Conservation (phyloP, 441 rosid genomes). For the Aquilaria agallochum region DNA sequence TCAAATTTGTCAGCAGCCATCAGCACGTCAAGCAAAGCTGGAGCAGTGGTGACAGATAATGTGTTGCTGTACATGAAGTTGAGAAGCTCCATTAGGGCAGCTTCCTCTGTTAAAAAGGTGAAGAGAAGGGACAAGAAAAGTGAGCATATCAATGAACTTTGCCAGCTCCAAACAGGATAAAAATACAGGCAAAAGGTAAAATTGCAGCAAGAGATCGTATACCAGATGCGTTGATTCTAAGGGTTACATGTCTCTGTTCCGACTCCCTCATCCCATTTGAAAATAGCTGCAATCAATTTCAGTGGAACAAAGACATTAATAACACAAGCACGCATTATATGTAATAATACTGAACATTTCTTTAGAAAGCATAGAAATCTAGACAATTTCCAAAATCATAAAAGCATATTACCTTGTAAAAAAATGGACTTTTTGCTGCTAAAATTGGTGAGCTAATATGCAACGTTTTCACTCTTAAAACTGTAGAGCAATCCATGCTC, state of each 20-base stretch:
- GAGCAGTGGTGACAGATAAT: constrained; percentile 42
- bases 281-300: constrained; percentile 49
- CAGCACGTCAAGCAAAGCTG: constrained; percentile 59
- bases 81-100: constrained; percentile 68
- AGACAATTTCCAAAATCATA: constrained; percentile 6
- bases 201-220: constrained; percentile 4
- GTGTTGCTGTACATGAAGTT: constrained; percentile 64
- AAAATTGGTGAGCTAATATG: constrained; percentile 76
- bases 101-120: constrained; percentile 51
- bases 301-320: too few species aligned
- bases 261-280: constrained; percentile 94
- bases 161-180: neutral
- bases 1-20: constrained; percentile 84
- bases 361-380: neutral
- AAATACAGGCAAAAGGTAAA: neutral
- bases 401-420: constrained; percentile 48
- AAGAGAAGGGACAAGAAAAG: constrained; percentile 1
- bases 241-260: constrained; percentile 76
- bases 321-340: neutral
- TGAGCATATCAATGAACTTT: too few species aligned
- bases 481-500: constrained; percentile 38
- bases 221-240: constrained; percentile 82
- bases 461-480: constrained; percentile 49
- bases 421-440: constrained; percentile 83
- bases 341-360: constrained; percentile 4